These are phyloP conservation scores for Somion occarium DNA, from an alignment of 1,284 basidiomycete genomes.

Conservation along the genomic window DNA sequence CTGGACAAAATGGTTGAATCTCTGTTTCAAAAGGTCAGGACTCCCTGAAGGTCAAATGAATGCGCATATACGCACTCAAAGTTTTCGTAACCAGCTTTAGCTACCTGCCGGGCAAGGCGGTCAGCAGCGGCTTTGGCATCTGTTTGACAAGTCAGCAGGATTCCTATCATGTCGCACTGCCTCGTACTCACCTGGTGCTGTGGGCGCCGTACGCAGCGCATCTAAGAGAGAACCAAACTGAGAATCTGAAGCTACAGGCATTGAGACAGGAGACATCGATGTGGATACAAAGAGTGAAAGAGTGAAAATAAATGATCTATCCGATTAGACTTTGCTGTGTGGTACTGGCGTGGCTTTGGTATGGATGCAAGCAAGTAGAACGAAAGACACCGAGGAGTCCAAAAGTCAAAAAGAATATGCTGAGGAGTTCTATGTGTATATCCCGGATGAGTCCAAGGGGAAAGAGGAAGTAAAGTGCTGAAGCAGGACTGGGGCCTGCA, in stretches of 20 bases:
- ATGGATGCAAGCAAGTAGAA: constrained; percentile 7
- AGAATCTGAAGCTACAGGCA: constrained; percentile 37
- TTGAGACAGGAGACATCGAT: constrained; percentile 53
- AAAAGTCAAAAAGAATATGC: constrained; percentile 15
- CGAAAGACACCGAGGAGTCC: constrained; percentile 18
- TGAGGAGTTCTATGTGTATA: constrained; percentile 1
- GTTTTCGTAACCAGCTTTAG: constrained; percentile 56
- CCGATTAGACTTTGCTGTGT: constrained; percentile 8
- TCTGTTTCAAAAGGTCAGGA: constrained; percentile 32
- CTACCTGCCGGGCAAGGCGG: constrained; percentile 66
- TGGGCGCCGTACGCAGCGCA: constrained; percentile 63
- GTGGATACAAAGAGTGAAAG: constrained; percentile 5
- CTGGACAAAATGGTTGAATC: constrained; percentile 60
- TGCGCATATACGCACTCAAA: constrained; percentile 46
- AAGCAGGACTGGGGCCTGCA: not conserved
- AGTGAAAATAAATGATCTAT: constrained; percentile 9
- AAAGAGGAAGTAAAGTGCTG: not conserved
- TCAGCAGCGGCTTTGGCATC: constrained; percentile 81
- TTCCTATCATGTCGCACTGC: not conserved
- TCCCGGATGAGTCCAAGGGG: not conserved
- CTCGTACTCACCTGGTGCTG: constrained; percentile 55
- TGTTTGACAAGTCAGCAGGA: constrained; percentile 22
- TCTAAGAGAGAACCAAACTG: constrained; percentile 55
- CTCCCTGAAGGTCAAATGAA: constrained; percentile 4
- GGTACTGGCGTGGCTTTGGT: constrained; percentile 1